These are phyloP conservation scores for Ophiostoma fasciatum DNA, from an alignment of 2,329 filamentous ascomycete genomes.

Conservation along the genomic window DNA sequence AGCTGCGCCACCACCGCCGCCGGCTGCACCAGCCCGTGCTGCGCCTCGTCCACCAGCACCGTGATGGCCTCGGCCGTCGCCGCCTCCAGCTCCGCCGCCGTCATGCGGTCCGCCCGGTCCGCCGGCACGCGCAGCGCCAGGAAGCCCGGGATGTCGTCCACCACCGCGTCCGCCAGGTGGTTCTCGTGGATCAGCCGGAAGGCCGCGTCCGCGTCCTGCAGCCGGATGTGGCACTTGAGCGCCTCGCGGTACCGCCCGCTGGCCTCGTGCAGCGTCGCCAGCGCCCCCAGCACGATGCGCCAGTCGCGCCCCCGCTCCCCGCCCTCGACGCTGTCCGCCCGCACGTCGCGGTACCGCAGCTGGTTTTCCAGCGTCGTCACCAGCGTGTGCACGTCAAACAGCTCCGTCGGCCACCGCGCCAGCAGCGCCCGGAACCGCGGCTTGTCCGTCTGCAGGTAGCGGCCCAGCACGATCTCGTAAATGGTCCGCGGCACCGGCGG, in stretches of 20 bases:
- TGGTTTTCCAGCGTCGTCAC: conserved; percentile 70
- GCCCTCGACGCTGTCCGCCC: conserved; percentile 60
- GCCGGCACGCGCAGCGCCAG: conserved; percentile 73
- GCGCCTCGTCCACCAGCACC: conserved; percentile 78
- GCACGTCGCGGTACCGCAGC: conserved; percentile 59
- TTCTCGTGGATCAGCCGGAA: conserved; percentile 77
- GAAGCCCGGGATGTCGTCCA: conserved; percentile 80
- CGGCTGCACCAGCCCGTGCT: conserved; percentile 71
- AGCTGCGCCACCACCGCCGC: conserved; percentile 68
- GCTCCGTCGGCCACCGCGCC: conserved; percentile 67
- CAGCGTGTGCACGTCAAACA: conserved; percentile 68
- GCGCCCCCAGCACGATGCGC: conserved; percentile 72
- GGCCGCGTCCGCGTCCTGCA: conserved; percentile 82
- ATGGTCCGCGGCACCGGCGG: conserved; percentile 68
- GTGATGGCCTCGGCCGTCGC: conserved; percentile 71
- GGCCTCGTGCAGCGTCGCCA: conserved; percentile 74
- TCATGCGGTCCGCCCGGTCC: conserved; percentile 50
- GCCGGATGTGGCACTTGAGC: conserved; percentile 71
- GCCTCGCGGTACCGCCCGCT: conserved; percentile 73
- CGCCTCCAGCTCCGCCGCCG: conserved; percentile 57
- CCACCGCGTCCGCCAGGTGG: conserved; percentile 77
- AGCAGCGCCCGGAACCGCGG: conserved; percentile 63
- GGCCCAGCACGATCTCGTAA: conserved; percentile 77
- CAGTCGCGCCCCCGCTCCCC: conserved; percentile 66
- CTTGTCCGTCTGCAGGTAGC: conserved; percentile 73